Evolutionary conservation across 2,329 filamentous ascomycete genomes (phyloP), one percentile per base, ranked within the genome.

Genomic region (Colletotrichum siamense): DNA sequence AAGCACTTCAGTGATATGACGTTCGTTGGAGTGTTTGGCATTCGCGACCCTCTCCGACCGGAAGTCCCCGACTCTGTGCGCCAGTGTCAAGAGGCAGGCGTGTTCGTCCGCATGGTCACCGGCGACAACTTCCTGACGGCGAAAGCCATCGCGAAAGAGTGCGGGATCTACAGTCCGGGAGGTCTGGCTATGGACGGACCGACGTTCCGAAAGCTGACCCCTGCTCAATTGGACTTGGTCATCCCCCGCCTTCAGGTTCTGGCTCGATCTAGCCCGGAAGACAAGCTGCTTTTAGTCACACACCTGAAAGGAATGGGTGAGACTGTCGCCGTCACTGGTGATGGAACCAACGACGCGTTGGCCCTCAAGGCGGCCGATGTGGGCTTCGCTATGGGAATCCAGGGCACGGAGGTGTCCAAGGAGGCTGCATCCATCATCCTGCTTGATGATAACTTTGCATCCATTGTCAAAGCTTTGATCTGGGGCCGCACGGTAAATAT

Each of bases 131-230:
- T 95, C 77, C 87, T 92, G 24, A 96, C 94, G 26, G 94, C 93
- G 10, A 91, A 91, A 67, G 94, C 94, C 4, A 96, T 96, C 79
- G 94, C 94, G 3, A 89, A 87, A 10, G 93, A 95, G 75, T 96
- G 94, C 78, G 94, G 94, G 66, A 95, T 95, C 74, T 89, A 89
- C 83, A 89, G 89, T 22, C 78, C 84, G 16, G 90, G 90, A 59
- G 92, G 90, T 7, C 84, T 93, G 75, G 90, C 92, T 65, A 93
- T 95, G 92, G 92, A 94, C 84, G 93, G 93, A 0, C 93, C 92
- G 12, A 89, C 87, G 52, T 94, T 95, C 84, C 89, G 93, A 57
- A 89, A 91, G 74, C 88, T 94, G 18, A 89, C 87, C 12, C 88
- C 92, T 49, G 85, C 86, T 7, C 89, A 93, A 77, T 92, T 94